Percentiles rank a stretch among this genome's conserved stretches.
phyloP scores from a whole-genome alignment of 164 flowering plant species.

The Sextonia rubra region DNA sequence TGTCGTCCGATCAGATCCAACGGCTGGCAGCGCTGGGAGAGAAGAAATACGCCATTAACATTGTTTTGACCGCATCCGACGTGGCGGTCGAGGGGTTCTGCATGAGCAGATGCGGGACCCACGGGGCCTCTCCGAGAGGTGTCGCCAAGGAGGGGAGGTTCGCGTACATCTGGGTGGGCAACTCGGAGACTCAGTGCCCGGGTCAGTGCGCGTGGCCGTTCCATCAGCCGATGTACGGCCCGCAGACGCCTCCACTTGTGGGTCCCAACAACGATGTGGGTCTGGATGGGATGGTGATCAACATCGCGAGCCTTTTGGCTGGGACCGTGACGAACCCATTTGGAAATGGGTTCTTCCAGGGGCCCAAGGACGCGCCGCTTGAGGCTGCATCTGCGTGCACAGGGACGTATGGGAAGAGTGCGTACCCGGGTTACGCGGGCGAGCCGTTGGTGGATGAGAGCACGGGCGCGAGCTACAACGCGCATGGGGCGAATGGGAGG shows the following conservation, averaged over 20 bases:
- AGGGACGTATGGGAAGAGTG: slow-evolving; percentile 50
- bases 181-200: slow-evolving; percentile 59
- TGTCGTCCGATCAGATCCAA: slow-evolving; percentile 27
- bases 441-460: slow-evolving; percentile 36
- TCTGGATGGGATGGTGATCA: slow-evolving; percentile 54
- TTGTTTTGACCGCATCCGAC: slow-evolving; percentile 53
- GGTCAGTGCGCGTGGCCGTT: slow-evolving; percentile 70
- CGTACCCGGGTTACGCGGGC: slow-evolving; percentile 63
- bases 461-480: slow-evolving; percentile 54
- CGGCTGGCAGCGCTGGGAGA: slow-evolving; percentile 36
- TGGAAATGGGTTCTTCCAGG: slow-evolving; percentile 49
- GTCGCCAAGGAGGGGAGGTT: slow-evolving; percentile 24
- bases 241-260: slow-evolving; percentile 48
- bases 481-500: slow-evolving; percentile 44
- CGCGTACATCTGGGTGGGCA: slow-evolving; percentile 67
- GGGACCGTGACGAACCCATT: slow-evolving; percentile 60
- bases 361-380: slow-evolving; percentile 39
- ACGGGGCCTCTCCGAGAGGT: slow-evolving; percentile 29
- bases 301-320: slow-evolving; percentile 48
- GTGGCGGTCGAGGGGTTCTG: slow-evolving; percentile 60
- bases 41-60: slow-evolving; percentile 34
- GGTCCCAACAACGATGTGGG: slow-evolving; percentile 63
- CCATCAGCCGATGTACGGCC: slow-evolving; percentile 66
- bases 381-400: slow-evolving; percentile 63
- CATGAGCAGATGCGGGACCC: slow-evolving; percentile 50